Evolutionary conservation across 2,329 filamentous ascomycete genomes (phyloP), one percentile per base, ranked within the genome.

Genomic region (Aspergillus spinulosporus): DNA sequence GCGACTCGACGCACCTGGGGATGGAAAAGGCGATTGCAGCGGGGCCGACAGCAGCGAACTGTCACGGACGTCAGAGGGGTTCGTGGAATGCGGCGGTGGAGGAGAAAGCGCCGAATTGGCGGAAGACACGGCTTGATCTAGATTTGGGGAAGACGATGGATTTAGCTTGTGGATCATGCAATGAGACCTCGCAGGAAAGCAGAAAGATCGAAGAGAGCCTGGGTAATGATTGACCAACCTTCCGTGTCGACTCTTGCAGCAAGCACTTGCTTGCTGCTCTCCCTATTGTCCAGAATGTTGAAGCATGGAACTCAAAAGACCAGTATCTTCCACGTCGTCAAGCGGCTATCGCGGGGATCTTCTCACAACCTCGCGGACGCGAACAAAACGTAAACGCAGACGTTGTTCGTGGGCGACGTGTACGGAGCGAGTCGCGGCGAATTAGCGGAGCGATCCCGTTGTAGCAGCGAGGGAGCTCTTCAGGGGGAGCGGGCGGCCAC

Each of bases 201-300:
- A 12, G 34, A 34, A 7, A 34, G 34, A 4, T 37, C 11, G 34
- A 37, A 37, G 4, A 12, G 34, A 4, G n/a, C 40, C 47, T 39
- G 49, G 39, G 36, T 49, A 52, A 51, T 39, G 52, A 44, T 58
- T 53, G 54, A 73, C 74, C 59, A 64, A 76, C 75, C 71, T 75
- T 76, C 75, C 74, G 74, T 75, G 68, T 76, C 72, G 73, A 74
- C 72, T 72, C 68, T 69, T 72, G 74, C 73, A 75, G 74, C 74
- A 76, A 77, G 74, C 75, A 73, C 71, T 72, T 71, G 74, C 75
- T 76, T 76, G 74, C 74, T 71, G 75, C 75, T 73, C 68, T 68
- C 66, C 63, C 73, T 76, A 75, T 71, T 62, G 66, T 68, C 68
- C 69, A 73, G 68, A 76, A 76, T 75, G 65, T 71, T 75, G 74